Base-by-base conservation (phyloP, 805 yeast species). In the Wickerhamiella kazuoi region DNA sequence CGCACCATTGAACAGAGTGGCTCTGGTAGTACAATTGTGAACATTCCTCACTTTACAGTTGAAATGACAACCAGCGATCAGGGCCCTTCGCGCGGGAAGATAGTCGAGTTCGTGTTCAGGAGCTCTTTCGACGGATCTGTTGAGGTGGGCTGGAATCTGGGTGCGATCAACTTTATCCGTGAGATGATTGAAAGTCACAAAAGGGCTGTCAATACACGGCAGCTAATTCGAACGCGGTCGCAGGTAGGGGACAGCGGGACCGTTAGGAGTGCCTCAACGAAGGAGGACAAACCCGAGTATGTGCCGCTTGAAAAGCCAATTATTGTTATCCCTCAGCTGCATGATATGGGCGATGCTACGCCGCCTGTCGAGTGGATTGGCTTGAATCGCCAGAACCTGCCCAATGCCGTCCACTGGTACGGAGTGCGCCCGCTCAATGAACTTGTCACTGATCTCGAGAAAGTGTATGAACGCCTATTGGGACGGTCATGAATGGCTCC, bases 301-400 rank as follows among this genome's bases (percentile, higher is more conserved):
- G 50, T 65, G 24, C 72, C 97, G 0, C 51, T 80, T 9, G 73
- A 68, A 29, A 79, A 79, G 9, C 94, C 96, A 0, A 64, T 71
- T 5, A 83, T 90, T 29, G 93, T 80, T 44, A 80, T 90, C 16
- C 97, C 97, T 2, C 87, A 78, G 48, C 63, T 90, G 51, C 75
- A 74, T 51, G 97, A 90, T 51, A 65, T 90, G 50, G 97, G 98
- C 20, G 86, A 79, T 59, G 97, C 96, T 1, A 90, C 98, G 0
- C 98, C 98, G 1, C 98, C 98, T 2, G 61, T 90, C 42, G 98
- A 90, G 55, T 90, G 98, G 98, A 80, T 90, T 62, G 98, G 98
- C 2, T 65, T 90, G 23, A 90, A 90, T 55, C 68, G 97, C 47
- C 71, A 78, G 50, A 72, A 76, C 47, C 74, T 90, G 47, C 98